phyloP scores from a whole-genome alignment of 768 basidiomycete genomes.

The Lactifluus volemus region DNA sequence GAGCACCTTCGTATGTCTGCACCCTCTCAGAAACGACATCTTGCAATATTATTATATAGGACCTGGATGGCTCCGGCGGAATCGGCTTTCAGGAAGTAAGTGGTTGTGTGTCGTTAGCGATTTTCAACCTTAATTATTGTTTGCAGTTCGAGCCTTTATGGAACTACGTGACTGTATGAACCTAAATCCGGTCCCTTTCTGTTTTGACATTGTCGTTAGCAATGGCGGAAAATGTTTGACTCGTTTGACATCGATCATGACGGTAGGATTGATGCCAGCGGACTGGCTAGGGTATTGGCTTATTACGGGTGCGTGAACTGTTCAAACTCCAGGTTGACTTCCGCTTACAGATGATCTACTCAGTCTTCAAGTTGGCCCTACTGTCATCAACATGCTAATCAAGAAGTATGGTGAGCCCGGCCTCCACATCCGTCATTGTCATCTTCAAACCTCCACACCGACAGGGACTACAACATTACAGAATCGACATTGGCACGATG shows the following conservation, averaged over 20 bases:
- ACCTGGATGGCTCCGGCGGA: not conserved
- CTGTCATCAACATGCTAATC: not conserved
- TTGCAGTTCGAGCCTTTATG: slow-evolving; percentile 5
- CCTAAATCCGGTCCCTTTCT: not conserved
- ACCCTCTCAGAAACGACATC: not conserved
- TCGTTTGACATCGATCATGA: not conserved
- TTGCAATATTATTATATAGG: not conserved
- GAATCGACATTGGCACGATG: not conserved
- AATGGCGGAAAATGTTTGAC: slow-evolving; percentile 4
- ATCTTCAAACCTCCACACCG: not conserved
- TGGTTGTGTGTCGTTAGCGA: not conserved
- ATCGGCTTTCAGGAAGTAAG: slow-evolving; percentile 7
- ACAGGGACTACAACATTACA: not conserved
- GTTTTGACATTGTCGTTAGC: slow-evolving; percentile 1
- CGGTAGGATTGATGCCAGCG: not conserved
- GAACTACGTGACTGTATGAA: slow-evolving; percentile 1
- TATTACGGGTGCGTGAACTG: not conserved
- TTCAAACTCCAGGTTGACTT: not conserved
- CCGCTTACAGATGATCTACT: not conserved
- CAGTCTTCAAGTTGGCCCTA: slow-evolving; percentile 1
- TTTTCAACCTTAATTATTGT: not conserved
- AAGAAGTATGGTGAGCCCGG: slow-evolving; percentile 6
- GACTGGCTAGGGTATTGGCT: not conserved
- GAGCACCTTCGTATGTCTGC: slow-evolving; percentile 6
- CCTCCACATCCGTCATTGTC: not conserved